Evolutionary conservation across 202 grass and related monocot species (phyloP).

Genomic region (Setaria italica): DNA sequence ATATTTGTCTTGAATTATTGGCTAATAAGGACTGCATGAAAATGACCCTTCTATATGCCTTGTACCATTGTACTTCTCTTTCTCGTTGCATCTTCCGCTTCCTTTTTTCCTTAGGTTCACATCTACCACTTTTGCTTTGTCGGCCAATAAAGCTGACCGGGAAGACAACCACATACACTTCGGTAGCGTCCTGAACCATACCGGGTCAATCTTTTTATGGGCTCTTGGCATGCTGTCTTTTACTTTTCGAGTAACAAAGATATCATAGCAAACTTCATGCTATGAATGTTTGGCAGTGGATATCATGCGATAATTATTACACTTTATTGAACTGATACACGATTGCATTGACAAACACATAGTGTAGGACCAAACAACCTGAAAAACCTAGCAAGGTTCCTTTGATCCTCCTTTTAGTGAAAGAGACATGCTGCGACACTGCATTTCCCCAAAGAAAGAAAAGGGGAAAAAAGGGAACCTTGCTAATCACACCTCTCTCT

Average conservation of each 20-base stretch:
- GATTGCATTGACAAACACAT: slow-evolving; percentile 7
- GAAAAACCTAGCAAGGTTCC: slow-evolving; percentile 37
- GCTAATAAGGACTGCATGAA: slow-evolving; percentile 4
- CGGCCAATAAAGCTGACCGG: neutral
- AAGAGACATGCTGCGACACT: slow-evolving; percentile 24
- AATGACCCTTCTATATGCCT: neutral
- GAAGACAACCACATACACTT: neutral
- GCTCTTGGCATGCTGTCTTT: neutral
- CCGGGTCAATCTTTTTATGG: neutral
- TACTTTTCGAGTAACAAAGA: neutral
- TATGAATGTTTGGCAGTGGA: neutral
- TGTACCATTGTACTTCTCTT: neutral
- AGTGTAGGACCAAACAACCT: slow-evolving; percentile 22
- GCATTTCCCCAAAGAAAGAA: slow-evolving; percentile 35
- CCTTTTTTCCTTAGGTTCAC: neutral
- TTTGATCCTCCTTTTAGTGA: slow-evolving; percentile 36
- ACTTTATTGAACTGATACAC: neutral
- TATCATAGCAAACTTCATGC: neutral
- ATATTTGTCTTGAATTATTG: neutral
- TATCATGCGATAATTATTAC: neutral
- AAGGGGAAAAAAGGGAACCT: slow-evolving; percentile 25
- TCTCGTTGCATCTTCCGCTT: neutral
- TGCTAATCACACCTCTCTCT: slow-evolving; percentile 29
- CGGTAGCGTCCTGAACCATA: neutral
- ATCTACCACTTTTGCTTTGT: slow-evolving; percentile 9